phyloP scores from a whole-genome alignment of 1,284 basidiomycete species.

The Ustilago cynodontis region DNA sequence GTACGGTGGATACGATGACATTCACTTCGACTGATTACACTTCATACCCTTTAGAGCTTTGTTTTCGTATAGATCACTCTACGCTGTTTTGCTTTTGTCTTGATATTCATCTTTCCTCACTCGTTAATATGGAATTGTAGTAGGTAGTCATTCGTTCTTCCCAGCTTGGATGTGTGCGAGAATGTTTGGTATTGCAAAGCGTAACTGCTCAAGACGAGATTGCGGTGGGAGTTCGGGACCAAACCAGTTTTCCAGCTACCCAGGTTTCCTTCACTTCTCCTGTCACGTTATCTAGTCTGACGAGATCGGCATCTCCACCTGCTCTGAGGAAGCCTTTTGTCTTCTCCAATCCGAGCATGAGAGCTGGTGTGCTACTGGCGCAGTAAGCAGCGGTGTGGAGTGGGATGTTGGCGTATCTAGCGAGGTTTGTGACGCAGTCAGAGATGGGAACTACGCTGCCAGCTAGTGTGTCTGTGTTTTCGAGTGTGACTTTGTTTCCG shows the following conservation, averaged over 20 bases:
- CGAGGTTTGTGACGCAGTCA: conserved; percentile 84
- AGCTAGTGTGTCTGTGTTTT: conserved; percentile 86
- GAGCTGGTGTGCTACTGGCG: conserved; percentile 84
- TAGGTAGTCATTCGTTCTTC: neutral
- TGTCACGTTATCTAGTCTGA: conserved; percentile 78
- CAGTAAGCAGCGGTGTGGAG: conserved; percentile 85
- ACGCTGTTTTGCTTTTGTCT: conserved; percentile 2
- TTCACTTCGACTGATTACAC: conserved; percentile 40
- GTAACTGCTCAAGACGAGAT: neutral
- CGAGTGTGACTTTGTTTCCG: conserved; percentile 83
- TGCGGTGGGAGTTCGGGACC: conserved; percentile 6
- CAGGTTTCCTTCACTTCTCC: conserved; percentile 82
- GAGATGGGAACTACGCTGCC: conserved; percentile 80
- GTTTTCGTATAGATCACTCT: neutral
- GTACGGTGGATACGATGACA: conserved; percentile 43
- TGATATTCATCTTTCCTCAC: neutral
- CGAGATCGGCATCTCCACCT: conserved; percentile 82
- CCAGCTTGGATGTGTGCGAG: neutral
- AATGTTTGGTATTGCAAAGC: neutral
- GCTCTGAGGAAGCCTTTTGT: conserved; percentile 82
- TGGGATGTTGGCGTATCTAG: conserved; percentile 82
- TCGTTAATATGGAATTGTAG: neutral
- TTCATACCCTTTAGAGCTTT: neutral
- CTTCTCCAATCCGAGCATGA: conserved; percentile 80
- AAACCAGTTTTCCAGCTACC: conserved; percentile 77